Base-by-base conservation (phyloP, 192 early-diverging fungal genomes). In the Podila epigama region DNA sequence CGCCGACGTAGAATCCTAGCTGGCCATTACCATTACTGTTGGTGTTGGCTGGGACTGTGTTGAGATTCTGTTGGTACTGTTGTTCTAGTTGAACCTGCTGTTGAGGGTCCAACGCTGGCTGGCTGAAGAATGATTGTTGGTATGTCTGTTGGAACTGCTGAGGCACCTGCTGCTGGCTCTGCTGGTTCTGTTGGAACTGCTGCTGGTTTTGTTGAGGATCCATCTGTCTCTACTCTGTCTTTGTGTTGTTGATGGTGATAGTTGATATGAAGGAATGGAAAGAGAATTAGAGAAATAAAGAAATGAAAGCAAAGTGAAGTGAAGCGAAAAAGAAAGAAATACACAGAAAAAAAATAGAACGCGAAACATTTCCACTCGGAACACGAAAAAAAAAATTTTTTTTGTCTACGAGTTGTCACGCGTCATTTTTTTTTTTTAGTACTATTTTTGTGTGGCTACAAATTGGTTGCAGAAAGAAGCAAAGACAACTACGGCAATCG, bases 121-220 rank as follows among this genome's bases (percentile, higher is more conserved):
- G 63, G 1, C 4, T 54, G 28, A 33, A 65, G 37, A 55, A 65
- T 1, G 63, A 65, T 40, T 61, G 60, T n/a, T 61, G 60, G 42
- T 61, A 44, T 18, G 27, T 29, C 16, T 42, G 60, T 27, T 48
- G 39, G 15, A 61, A 61, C 42, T 61, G 60, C 22, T 13, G 57
- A 44, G 41, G 41, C 16, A n/a, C 41, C 15, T 3, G 5, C 20
- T n/a, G 16, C 1, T 44, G 41, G 13, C 20, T 4, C 16, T 44
- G 41, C 41, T 15, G 25, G 20, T 22, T 22, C n/a, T 22, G 9
- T 6, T 48, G 44, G 5, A 18, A 18, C 32, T 51, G 60, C 7
- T 18, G 44, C 18, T 20, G 27, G 18, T 44, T 22, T 16, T 62
- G 60, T 7, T 28, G 57, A n/a, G n/a, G n/a, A n/a, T n/a, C n/a